Evolutionary conservation across 2,329 filamentous ascomycete species (phyloP), one percentile per base, ranked within the genome.

Genomic region (Monilinia laxa): DNA sequence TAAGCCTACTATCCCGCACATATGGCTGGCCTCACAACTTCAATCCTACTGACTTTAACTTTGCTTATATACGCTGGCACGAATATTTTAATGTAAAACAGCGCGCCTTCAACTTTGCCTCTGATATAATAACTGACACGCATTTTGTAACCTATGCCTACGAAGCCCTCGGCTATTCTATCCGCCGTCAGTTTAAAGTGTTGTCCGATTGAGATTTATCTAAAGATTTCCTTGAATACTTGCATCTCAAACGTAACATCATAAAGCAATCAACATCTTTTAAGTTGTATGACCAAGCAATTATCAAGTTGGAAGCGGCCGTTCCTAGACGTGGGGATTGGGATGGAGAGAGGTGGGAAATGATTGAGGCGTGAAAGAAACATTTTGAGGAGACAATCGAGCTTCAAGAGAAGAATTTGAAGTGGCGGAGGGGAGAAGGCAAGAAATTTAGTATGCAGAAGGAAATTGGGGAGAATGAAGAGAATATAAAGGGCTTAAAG

Each of bases 11-110:
- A 10, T 65, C 51, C 14, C 31, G 53, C 20, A 52, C 62, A 7
- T 58, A 52, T 18, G 53, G 53, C 53, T 58, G 62, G 62, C 53
- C 62, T 9, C 16, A 57, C 11, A 52, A 58, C 28, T 65, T 65
- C 3, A 63, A 62, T 16, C 20, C 14, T 0, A 47, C 42, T 11
- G 20, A 47, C 2, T 67, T 67, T 11, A 25, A 67, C 23, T n/a
- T 55, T 14, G 38, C 52, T 5, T 58, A 58, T 35, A 23, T 20
- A 16, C 31, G 53, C 12, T 58, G 31, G 28, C n/a, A 18, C 42
- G 49, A 42, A 47, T 64, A 25, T 28, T n/a, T 12, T 18, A 49
- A 12, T 31, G 60, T 60, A 28, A 31, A 11, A 55, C 55, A 35
- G 12, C 1, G n/a, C 16, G 23, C 53, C 9, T 16, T n/a, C 6